A percentile compares a stretch with the other conserved stretches of the same genome.
Evolutionary conservation across 2,329 filamentous ascomycete species (phyloP).

Genomic region (Colletotrichum viniferum): DNA sequence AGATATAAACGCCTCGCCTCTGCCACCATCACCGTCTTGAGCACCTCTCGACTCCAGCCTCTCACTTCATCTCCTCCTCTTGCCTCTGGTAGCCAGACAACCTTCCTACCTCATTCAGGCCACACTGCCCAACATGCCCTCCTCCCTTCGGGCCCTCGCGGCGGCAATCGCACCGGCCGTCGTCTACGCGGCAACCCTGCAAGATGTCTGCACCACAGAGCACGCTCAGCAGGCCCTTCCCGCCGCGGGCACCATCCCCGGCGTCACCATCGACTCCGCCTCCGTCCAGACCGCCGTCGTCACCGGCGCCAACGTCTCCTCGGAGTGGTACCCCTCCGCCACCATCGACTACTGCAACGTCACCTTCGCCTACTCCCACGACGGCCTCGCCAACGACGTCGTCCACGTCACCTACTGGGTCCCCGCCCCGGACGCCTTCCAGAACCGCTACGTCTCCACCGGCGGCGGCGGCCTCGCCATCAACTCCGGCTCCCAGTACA

Average conservation of each 20-base stretch:
- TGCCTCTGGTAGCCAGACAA: neutral
- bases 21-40: neutral
- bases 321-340: constrained; percentile 31
- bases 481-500: constrained; percentile 34
- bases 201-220: constrained; percentile 24
- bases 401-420: constrained; percentile 45
- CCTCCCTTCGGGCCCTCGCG: neutral
- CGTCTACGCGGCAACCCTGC: constrained; percentile 22
- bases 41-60: neutral
- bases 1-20: neutral
- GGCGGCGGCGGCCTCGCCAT: constrained; percentile 52
- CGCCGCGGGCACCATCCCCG: constrained; percentile 26
- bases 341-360: constrained; percentile 49
- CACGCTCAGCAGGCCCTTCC: constrained; percentile 27
- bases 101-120: neutral
- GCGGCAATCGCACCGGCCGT: neutral
- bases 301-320: constrained; percentile 33
- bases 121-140: neutral
- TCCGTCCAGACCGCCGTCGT: constrained; percentile 33
- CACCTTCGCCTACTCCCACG: constrained; percentile 49
- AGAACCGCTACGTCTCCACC: constrained; percentile 49
- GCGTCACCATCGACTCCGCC: constrained; percentile 29
- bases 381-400: constrained; percentile 34
- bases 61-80: neutral
- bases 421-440: constrained; percentile 44